These are phyloP conservation scores for Oldenlandia corymbosa DNA, from an alignment of 257 asterid genomes.

Conservation along the genomic window DNA sequence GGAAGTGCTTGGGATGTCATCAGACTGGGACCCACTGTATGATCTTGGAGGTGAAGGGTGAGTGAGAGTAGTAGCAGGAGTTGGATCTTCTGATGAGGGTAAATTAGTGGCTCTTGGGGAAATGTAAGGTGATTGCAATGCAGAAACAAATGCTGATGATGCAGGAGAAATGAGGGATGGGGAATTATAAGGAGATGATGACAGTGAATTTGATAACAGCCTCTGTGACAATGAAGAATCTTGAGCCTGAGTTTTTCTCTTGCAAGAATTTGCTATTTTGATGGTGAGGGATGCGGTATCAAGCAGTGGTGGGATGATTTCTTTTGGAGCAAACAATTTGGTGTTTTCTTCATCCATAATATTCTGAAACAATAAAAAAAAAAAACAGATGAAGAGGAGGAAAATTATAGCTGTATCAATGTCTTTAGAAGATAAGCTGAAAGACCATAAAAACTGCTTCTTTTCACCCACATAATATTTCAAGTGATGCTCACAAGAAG, in stretches of 20 bases:
- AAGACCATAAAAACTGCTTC: constrained; percentile 4
- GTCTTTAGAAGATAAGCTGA: constrained; percentile 16
- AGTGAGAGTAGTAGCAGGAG: constrained; percentile 43
- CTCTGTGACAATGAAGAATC: constrained; percentile 28
- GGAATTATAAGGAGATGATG: constrained; percentile 64
- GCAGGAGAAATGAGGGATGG: constrained; percentile 70
- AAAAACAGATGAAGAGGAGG: constrained; percentile 11
- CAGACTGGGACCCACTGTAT: constrained; percentile 65
- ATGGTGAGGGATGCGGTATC: constrained; percentile 53
- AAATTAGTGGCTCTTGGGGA: constrained; percentile 65
- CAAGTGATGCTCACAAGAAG: constrained; percentile 23
- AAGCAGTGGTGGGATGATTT: constrained; percentile 24
- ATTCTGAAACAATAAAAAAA: no score
- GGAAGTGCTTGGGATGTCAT: constrained; percentile 83
- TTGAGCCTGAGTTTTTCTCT: constrained; percentile 17
- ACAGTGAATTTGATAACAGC: constrained; percentile 28
- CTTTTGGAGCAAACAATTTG: constrained; percentile 13
- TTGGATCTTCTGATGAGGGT: constrained; percentile 30
- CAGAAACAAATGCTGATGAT: constrained; percentile 90
- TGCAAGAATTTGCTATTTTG: constrained; percentile 40
- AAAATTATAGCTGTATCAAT: not conserved
- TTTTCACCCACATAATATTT: constrained; percentile 9
- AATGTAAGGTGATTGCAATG: constrained; percentile 79
- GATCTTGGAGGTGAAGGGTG: constrained; percentile 67
- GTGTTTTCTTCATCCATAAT: constrained; percentile 48